Evolutionary conservation across 345 rosid species (phyloP).

Genomic region (Erysimum cheiranthoides): DNA sequence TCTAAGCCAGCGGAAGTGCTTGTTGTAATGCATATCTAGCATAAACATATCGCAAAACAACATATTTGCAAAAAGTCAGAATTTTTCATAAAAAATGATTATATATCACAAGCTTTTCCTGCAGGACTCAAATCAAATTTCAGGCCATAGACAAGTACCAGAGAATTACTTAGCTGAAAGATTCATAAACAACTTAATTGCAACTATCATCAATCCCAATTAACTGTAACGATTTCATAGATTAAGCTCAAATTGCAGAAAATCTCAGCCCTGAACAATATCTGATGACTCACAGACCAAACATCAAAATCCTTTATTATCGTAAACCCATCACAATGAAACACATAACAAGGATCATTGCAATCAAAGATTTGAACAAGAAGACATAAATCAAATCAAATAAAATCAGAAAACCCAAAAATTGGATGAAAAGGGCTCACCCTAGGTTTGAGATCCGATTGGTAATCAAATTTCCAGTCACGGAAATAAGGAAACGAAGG

Average conservation of each 20-base stretch:
- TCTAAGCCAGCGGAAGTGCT: constrained; percentile 96
- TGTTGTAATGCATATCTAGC: constrained; percentile 80
- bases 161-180: background rate
- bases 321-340: background rate
- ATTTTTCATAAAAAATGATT: constrained; percentile 5
- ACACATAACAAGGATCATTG: background rate
- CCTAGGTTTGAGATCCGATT: constrained; percentile 79
- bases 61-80: constrained; percentile 26
- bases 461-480: constrained; percentile 68
- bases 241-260: background rate
- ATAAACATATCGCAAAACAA: background rate
- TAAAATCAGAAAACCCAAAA: constrained; percentile 1
- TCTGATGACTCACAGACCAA: no score
- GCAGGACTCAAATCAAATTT: constrained; percentile 4
- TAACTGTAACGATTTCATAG: background rate
- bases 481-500: constrained; percentile 75
- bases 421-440: constrained; percentile 47
- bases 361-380: background rate
- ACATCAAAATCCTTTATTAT: background rate
- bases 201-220: background rate
- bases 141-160: background rate
- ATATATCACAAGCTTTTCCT: background rate
- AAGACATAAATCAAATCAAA: background rate
- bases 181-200: background rate
- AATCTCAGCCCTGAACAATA: background rate